Percentiles rank a stretch among this genome's conserved stretches.
These are phyloP conservation scores for Microsporum canis DNA, from an alignment of 2,329 filamentous ascomycete genomes.

Conservation along the genomic window DNA sequence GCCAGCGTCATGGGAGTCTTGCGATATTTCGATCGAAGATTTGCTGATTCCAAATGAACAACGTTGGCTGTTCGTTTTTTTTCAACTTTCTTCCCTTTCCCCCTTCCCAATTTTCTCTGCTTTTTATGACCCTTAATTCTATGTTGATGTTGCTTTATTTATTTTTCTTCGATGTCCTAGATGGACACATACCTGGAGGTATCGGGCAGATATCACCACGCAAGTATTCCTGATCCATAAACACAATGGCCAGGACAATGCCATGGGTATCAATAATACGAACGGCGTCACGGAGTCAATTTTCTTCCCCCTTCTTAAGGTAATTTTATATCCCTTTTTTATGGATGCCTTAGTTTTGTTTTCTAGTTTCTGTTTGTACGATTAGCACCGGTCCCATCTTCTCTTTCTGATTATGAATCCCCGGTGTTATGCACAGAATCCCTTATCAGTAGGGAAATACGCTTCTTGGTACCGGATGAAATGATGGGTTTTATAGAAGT, in stretches of 20 bases:
- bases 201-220: background rate
- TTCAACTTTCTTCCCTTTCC: background rate
- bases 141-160: background rate
- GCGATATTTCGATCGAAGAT: constrained; percentile 67
- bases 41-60: constrained; percentile 35
- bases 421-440: background rate
- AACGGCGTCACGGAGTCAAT: background rate
- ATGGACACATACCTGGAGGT: background rate
- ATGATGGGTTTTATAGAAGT: background rate
- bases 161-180: background rate
- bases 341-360: background rate
- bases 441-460: background rate
- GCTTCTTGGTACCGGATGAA: background rate
- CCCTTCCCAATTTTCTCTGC: background rate
- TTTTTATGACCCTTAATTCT: constrained; percentile 8
- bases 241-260: background rate
- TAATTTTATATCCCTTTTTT: background rate
- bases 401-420: background rate
- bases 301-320: background rate
- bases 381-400: background rate
- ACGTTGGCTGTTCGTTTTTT: background rate
- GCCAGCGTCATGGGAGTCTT: constrained; percentile 79
- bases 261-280: background rate
- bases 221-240: background rate
- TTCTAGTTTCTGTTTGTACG: background rate